phyloP scores from a whole-genome alignment of 768 basidiomycete genomes.

The Hydnomerulius pinastri region DNA sequence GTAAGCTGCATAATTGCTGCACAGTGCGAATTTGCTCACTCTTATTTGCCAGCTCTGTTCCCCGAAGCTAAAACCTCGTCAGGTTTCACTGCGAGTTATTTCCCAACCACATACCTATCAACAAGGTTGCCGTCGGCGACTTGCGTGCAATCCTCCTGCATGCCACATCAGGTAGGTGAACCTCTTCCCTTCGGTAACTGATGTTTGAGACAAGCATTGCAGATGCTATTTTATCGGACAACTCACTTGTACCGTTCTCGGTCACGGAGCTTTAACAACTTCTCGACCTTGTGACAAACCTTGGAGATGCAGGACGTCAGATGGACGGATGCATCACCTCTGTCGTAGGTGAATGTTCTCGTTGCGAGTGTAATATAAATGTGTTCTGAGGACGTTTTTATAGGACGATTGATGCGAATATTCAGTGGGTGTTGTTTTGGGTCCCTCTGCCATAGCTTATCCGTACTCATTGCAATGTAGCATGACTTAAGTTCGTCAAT shows the following conservation, averaged over 20 bases:
- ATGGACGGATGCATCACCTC: not conserved
- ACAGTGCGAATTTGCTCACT: not conserved
- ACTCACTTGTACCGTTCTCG: not conserved
- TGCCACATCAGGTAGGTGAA: not conserved
- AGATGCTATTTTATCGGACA: not conserved
- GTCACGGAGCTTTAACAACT: not conserved
- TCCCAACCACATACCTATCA: not conserved
- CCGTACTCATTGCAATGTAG: constrained; percentile 14
- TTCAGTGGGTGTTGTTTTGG: not conserved
- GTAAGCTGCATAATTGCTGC: not conserved
- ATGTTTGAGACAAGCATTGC: not conserved
- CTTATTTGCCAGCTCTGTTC: not conserved
- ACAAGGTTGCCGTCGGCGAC: not conserved
- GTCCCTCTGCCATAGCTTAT: too few relatives aligned
- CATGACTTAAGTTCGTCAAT: constrained; percentile 32
- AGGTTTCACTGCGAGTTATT: not conserved
- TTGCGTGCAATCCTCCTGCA: not conserved
- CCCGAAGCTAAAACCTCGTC: not conserved
- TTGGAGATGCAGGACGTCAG: not conserved
- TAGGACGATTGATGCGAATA: not conserved
- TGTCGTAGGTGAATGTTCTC: not conserved
- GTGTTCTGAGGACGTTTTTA: too few relatives aligned
- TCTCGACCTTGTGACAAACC: not conserved
- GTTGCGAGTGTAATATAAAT: not conserved
- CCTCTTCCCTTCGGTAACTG: not conserved